A percentile compares a stretch with the other conserved stretches of the same genome.
Evolutionary conservation across 768 basidiomycete species (phyloP).

Genomic region (Cytidiella melzeri): DNA sequence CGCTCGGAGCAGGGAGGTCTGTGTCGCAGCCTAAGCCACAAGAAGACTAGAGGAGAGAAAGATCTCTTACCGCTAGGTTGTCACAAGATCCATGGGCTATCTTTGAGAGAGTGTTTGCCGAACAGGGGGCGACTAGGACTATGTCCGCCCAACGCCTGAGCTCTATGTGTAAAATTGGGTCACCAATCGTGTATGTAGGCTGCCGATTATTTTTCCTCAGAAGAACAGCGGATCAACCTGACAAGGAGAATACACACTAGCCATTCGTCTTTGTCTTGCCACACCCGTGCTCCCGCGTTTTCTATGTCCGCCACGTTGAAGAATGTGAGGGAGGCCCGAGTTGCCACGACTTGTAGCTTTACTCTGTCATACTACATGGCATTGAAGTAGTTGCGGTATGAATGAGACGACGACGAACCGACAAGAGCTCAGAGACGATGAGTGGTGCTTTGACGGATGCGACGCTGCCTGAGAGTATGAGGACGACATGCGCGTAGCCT

Average conservation of each 20-base stretch:
- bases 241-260: conserved; percentile 42
- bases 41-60: not conserved
- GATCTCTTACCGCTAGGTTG: conserved; percentile 67
- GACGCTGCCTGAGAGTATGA: conserved; percentile 92
- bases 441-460: conserved; percentile 91
- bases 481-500: conserved; percentile 58
- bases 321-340: conserved; percentile 73
- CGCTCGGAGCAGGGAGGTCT: conserved; percentile 82
- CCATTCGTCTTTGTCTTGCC: conserved; percentile 95
- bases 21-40: not conserved
- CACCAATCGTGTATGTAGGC: conserved; percentile 72
- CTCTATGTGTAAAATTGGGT: conserved; percentile 96
- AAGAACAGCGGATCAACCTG: not conserved
- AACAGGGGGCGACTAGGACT: conserved; percentile 92
- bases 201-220: conserved; percentile 26
- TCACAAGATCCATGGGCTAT: conserved; percentile 87
- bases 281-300: conserved; percentile 54
- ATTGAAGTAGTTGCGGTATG: no score
- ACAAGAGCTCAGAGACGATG: conserved; percentile 74
- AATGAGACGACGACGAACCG: conserved; percentile 24
- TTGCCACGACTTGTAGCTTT: conserved; percentile 78
- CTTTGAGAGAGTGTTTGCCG: conserved; percentile 94
- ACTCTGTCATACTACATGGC: conserved; percentile 60
- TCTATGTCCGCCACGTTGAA: conserved; percentile 52
- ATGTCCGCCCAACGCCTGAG: conserved; percentile 92